Conservation (phyloP, 1,139 yeast genomes). For the Yamadazyma songkhlaensis region DNA sequence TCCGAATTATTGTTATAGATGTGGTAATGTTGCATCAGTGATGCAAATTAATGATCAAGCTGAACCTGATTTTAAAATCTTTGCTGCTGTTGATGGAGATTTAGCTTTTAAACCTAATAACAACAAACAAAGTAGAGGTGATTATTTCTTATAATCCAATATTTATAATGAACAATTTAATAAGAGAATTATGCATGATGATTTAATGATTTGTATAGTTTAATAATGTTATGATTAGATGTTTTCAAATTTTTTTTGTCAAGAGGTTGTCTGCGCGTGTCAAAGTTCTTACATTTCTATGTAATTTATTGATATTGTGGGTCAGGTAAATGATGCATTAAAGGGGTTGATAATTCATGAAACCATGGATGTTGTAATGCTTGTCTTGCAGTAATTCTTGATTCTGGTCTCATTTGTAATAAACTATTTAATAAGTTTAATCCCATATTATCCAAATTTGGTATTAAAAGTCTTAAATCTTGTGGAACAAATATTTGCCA, state of each 20-base stretch:
- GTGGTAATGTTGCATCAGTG: conserved; percentile 98
- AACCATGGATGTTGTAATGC: conserved; percentile 97
- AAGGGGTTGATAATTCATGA: conserved; percentile 60
- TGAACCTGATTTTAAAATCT: conserved; percentile 87
- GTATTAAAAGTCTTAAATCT: conserved; percentile 74
- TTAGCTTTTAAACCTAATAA: conserved; percentile 65
- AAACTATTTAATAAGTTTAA: conserved; percentile 73
- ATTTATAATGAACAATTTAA: not conserved
- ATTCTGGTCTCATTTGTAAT: conserved; percentile 90
- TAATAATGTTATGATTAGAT: conserved; percentile 3
- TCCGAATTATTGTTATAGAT: conserved; percentile 95
- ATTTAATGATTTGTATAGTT: conserved; percentile 12
- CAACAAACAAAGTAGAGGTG: conserved; percentile 74
- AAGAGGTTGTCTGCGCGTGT: not conserved
- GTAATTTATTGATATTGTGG: conserved; percentile 21
- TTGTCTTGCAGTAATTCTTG: conserved; percentile 85
- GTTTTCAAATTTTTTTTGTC: not conserved
- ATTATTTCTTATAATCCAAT: conserved; percentile 61
- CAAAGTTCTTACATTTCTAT: not conserved
- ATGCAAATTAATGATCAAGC: conserved; percentile 90
- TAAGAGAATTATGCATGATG: conserved; percentile 2
- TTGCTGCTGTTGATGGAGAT: conserved; percentile 92
- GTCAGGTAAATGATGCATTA: conserved; percentile 33
- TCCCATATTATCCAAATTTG: conserved; percentile 77
- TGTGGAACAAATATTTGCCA: conserved; percentile 81